Percentiles rank a stretch among this genome's conserved stretches.
Evolutionary conservation across 164 flowering plant species (phyloP).

Genomic region (Macadamia tetraphylla): DNA sequence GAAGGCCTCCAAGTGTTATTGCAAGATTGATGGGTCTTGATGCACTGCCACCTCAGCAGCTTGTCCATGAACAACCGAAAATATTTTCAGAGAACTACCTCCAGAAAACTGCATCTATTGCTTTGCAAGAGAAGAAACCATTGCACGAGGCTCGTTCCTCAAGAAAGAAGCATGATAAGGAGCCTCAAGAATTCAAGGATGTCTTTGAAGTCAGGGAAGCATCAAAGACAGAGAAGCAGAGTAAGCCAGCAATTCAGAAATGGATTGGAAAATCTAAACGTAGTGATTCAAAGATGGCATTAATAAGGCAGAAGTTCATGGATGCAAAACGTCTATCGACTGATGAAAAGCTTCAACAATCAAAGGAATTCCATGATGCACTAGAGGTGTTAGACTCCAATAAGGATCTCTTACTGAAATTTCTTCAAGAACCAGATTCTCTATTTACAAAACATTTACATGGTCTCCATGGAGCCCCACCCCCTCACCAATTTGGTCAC

Average conservation of each 20-base stretch:
- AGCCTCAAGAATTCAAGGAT: constrained; percentile 73
- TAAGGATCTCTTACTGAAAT: constrained; percentile 56
- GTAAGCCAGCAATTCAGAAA: constrained; percentile 11
- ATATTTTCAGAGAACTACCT: constrained; percentile 23
- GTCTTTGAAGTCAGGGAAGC: constrained; percentile 70
- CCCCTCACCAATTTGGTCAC: constrained; percentile 27
- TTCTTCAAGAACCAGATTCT: constrained; percentile 72
- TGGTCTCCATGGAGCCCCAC: constrained; percentile 34
- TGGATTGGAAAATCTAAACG: constrained; percentile 18
- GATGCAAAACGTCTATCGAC: constrained; percentile 58
- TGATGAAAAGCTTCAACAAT: constrained; percentile 48
- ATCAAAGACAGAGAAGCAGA: constrained; percentile 19
- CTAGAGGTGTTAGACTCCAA: constrained; percentile 58
- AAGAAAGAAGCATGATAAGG: constrained; percentile 33
- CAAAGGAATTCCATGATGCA: constrained; percentile 64
- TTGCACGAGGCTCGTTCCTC: constrained; percentile 25
- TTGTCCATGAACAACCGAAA: constrained; percentile 34
- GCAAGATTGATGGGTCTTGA: constrained; percentile 95
- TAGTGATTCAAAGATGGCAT: constrained; percentile 41
- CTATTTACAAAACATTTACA: constrained; percentile 61
- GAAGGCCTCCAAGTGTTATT: constrained; percentile 62
- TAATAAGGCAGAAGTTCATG: constrained; percentile 49
- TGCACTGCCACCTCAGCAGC: constrained; percentile 54
- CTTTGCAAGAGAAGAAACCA: constrained; percentile 17
- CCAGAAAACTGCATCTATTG: constrained; percentile 21